Base-by-base conservation (phyloP, 2,329 filamentous ascomycete genomes). In the Botrytis elliptica region DNA sequence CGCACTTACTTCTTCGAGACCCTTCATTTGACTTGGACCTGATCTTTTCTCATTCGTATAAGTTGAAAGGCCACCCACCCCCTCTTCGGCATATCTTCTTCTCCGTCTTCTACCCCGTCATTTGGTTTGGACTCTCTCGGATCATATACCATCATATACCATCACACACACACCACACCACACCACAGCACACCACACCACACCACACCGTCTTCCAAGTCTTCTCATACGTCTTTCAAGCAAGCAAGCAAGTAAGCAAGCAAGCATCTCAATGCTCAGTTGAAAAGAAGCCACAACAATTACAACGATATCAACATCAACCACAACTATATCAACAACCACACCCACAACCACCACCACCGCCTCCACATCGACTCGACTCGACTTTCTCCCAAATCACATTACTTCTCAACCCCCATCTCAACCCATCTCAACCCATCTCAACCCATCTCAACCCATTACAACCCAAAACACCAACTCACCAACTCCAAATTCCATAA, bases 21-120 rank as follows among this genome's bases (percentile, higher is more conserved):
- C 52, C 52, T 57, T 57, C n/a, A 57, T 57, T 57, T 57, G 52
- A 3, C 52, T 57, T 57, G n/a, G 9, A 42, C 25, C 33, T 20
- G 8, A 42, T 59, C 66, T 69, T 42, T 42, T 42, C 49, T 33
- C n/a, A 16, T 57, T 71, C 74, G 73, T 78, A 78, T 77, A 78
- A 77, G 74, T 74, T 71, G 36, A 72, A 67, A 55, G 46, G n/a
- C n/a, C n/a, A 55, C 64, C 49, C 16, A 36, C 36, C 71, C 71
- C 71, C 75, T 76, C 75, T 74, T 77, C 76, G 77, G 76, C 74
- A 77, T 74, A 77, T 77, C 76, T 72, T 73, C 73, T 75, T 63
- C 73, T 77, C 77, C 76, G 74, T 73, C 73, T 46, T 73, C 36
- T 74, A 73, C 74, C 75, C 73, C 73, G 73, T 74, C 74, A 74